Percentiles rank a stretch among this genome's conserved stretches.
Evolutionary conservation across 2,329 filamentous ascomycete species (phyloP).

Genomic region (Aureobasidium sp.): DNA sequence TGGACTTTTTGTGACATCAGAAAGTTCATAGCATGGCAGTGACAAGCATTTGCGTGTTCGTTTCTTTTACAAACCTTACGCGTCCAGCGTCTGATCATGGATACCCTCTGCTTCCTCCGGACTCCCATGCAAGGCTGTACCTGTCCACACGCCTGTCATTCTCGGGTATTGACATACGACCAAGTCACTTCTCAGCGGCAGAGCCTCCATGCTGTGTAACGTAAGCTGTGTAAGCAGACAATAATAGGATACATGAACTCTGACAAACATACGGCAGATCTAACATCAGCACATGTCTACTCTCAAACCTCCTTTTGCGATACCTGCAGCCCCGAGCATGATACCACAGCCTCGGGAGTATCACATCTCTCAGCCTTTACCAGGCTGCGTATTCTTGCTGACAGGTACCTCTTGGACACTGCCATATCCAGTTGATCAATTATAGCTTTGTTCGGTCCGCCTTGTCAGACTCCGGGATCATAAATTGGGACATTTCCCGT

Average conservation of each 20-base stretch:
- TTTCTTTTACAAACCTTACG: not conserved
- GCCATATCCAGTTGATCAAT: not conserved
- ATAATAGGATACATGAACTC: not conserved
- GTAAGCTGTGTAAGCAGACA: conserved; percentile 7
- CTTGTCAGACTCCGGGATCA: not conserved
- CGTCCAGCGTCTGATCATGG: not conserved
- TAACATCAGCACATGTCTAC: not conserved
- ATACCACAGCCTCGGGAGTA: not conserved
- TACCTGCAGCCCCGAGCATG: not conserved
- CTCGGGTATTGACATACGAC: not conserved
- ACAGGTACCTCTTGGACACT: not conserved
- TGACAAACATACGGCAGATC: not conserved
- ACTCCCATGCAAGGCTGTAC: not conserved
- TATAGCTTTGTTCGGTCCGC: not conserved
- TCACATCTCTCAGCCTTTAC: not conserved
- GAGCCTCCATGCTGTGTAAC: not conserved
- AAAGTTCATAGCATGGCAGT: too few relatives aligned
- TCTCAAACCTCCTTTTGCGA: not conserved
- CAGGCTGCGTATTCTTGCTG: not conserved
- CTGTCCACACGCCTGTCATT: not conserved
- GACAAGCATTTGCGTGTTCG: not conserved
- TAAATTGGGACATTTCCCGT: not conserved
- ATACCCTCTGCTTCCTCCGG: not conserved
- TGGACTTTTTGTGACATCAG: not conserved
- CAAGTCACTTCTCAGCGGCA: too few relatives aligned